Percentiles rank a stretch among this genome's conserved stretches.
Evolutionary conservation across 495 filamentous ascomycete genomes (phyloP).

Genomic region (Elasticomyces elasticus): DNA sequence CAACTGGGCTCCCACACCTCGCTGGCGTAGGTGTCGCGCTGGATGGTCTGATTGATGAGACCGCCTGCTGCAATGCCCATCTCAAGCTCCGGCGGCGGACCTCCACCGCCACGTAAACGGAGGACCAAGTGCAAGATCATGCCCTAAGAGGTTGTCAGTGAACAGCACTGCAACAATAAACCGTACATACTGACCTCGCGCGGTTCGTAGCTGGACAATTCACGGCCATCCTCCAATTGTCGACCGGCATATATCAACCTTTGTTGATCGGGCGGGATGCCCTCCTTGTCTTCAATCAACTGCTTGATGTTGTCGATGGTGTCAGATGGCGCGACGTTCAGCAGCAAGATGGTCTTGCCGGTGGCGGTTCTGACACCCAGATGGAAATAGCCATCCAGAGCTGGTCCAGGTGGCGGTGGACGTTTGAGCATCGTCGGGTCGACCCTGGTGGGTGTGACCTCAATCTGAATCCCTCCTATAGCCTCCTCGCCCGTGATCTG

Average conservation of each 20-base stretch:
- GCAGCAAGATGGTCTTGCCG: slow-evolving; percentile 20
- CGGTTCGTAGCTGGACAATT: not conserved
- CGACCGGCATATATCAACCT: slow-evolving; percentile 20
- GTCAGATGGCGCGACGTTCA: not conserved
- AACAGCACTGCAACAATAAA: not conserved
- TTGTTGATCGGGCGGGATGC: slow-evolving; percentile 22
- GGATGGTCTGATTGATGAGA: slow-evolving; percentile 25
- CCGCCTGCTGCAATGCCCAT: slow-evolving; percentile 26
- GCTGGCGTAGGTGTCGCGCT: slow-evolving; percentile 6
- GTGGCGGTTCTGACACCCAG: slow-evolving; percentile 27
- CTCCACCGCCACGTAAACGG: slow-evolving; percentile 8
- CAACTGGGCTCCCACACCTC: slow-evolving; percentile 11
- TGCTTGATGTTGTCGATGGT: slow-evolving; percentile 27
- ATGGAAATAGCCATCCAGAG: not conserved
- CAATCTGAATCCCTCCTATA: slow-evolving; percentile 40
- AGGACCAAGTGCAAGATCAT: slow-evolving; percentile 1
- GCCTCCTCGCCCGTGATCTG: slow-evolving; percentile 39
- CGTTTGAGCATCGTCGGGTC: not conserved
- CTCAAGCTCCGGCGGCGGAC: not conserved
- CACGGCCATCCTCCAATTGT: slow-evolving; percentile 16
- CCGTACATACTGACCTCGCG: not conserved
- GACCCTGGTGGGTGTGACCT: slow-evolving; percentile 33
- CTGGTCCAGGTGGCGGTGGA: too few relatives aligned
- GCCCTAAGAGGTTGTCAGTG: not conserved
- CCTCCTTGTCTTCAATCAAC: slow-evolving; percentile 16